A percentile compares a stretch with the other conserved stretches of the same genome.
Conservation (phyloP, 768 basidiomycete species). For the Pholiota conissans region DNA sequence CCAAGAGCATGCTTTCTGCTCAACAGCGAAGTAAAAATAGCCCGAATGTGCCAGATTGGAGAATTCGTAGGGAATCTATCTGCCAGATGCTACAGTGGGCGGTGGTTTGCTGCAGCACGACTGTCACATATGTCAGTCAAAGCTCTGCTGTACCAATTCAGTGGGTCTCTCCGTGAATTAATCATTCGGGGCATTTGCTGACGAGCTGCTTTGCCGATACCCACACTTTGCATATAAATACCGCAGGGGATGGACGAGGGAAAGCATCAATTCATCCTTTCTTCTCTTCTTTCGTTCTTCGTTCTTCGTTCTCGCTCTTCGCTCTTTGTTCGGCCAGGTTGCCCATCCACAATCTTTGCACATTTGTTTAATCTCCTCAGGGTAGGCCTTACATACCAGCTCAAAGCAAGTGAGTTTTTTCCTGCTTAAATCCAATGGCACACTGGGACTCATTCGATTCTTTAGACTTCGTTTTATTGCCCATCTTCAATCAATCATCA, state of each 20-base stretch:
- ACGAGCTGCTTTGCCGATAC: not conserved
- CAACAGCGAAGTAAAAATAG: slow-evolving; percentile 8
- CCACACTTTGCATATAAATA: slow-evolving; percentile 14
- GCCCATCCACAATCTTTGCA: slow-evolving; percentile 35
- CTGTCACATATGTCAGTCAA: slow-evolving; percentile 13
- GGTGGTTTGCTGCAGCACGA: slow-evolving; percentile 12
- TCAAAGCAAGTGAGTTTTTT: slow-evolving; percentile 24
- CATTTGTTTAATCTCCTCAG: slow-evolving; percentile 25
- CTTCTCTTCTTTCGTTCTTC: slow-evolving; percentile 18
- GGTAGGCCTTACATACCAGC: slow-evolving; percentile 31
- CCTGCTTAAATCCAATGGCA: slow-evolving; percentile 1
- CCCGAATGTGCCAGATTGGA: not conserved
- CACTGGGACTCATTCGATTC: not conserved
- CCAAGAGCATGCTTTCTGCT: slow-evolving; percentile 11
- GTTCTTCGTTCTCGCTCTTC: slow-evolving; percentile 17
- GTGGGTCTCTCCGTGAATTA: slow-evolving; percentile 2
- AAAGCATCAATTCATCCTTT: slow-evolving; percentile 15
- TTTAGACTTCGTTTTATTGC: slow-evolving; percentile 15
- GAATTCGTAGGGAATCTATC: slow-evolving; percentile 10
- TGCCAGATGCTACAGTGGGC: slow-evolving; percentile 12
- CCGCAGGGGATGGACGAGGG: not conserved
- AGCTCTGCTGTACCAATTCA: not conserved
- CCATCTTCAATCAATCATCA: slow-evolving; percentile 23
- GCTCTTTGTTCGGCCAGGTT: slow-evolving; percentile 38
- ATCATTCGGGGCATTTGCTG: not conserved